Conservation (phyloP, 768 basidiomycete genomes). For the Zangia roseola region DNA sequence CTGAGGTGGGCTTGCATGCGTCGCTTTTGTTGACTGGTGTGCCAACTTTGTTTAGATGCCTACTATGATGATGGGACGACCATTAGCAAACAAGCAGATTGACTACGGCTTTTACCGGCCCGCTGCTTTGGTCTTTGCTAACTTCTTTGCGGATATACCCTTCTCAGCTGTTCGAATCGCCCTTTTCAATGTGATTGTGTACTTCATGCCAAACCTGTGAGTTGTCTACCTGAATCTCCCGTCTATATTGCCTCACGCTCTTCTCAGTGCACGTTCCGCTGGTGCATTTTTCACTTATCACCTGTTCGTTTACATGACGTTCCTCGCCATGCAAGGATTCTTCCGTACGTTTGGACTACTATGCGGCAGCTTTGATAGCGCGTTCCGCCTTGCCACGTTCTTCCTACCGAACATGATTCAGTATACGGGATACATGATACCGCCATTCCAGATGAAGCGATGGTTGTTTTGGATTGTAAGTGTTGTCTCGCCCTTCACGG, state of each 20-base stretch:
- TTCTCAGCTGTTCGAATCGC: conserved; percentile 61
- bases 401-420: conserved; percentile 76
- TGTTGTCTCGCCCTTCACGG: conserved; percentile 6
- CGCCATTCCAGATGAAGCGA: conserved; percentile 66
- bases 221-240: conserved; percentile 26
- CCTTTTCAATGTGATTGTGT: conserved; percentile 63
- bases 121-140: conserved; percentile 61
- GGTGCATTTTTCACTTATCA: conserved; percentile 57
- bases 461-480: conserved; percentile 86
- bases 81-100: conserved; percentile 70
- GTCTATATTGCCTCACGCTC: conserved; percentile 16
- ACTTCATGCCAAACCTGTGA: conserved; percentile 60
- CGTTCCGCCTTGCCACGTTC: conserved; percentile 56
- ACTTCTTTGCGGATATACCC: conserved; percentile 67
- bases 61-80: conserved; percentile 76
- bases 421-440: conserved; percentile 71
- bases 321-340: conserved; percentile 78
- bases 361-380: conserved; percentile 53
- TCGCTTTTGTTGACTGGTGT: conserved; percentile 2
- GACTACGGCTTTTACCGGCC: conserved; percentile 66
- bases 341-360: conserved; percentile 72
- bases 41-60: conserved; percentile 47
- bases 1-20: conserved; percentile 47
- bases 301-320: conserved; percentile 62
- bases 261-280: conserved; percentile 31